Evolutionary conservation across 1,284 basidiomycete genomes (phyloP).

Genomic region (Cystobasidium slooffiae): DNA sequence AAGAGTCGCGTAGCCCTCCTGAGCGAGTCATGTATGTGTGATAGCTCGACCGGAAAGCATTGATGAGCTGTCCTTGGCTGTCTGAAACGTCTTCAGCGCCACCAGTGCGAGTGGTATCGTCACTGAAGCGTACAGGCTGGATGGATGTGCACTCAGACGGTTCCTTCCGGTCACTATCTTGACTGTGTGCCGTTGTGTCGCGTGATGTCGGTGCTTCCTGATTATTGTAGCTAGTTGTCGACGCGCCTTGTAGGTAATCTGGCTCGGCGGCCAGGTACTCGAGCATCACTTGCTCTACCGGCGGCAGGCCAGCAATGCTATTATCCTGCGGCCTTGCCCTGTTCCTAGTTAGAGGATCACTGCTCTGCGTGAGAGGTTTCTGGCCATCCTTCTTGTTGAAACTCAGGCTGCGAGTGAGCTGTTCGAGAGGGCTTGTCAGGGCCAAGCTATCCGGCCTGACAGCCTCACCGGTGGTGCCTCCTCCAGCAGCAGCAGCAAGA

Average conservation of each 20-base stretch:
- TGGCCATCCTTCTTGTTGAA: constrained; percentile 17
- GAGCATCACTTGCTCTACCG: constrained; percentile 11
- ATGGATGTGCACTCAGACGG: not conserved
- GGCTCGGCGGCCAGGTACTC: constrained; percentile 14
- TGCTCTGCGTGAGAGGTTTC: not conserved
- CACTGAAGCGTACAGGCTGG: constrained; percentile 31
- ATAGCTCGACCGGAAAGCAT: constrained; percentile 31
- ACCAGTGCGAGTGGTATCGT: not conserved
- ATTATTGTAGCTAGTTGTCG: not conserved
- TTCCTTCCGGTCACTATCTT: not conserved
- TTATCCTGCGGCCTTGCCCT: not conserved
- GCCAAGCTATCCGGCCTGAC: constrained; percentile 36
- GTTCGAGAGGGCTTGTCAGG: constrained; percentile 39
- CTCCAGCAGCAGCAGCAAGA: not conserved
- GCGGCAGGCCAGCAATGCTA: not conserved
- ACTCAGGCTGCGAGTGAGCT: constrained; percentile 41
- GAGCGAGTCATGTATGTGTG: constrained; percentile 25
- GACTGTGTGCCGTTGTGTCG: too few relatives aligned
- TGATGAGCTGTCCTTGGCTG: constrained; percentile 30
- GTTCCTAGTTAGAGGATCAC: too few relatives aligned
- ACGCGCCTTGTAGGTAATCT: not conserved
- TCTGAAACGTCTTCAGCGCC: constrained; percentile 24
- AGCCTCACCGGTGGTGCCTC: not conserved
- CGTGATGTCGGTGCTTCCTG: not conserved
- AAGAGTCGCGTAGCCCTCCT: constrained; percentile 27